These are phyloP conservation scores for Digitaria exilis DNA, from an alignment of 202 grass and related monocot species.

Conservation along the genomic window DNA sequence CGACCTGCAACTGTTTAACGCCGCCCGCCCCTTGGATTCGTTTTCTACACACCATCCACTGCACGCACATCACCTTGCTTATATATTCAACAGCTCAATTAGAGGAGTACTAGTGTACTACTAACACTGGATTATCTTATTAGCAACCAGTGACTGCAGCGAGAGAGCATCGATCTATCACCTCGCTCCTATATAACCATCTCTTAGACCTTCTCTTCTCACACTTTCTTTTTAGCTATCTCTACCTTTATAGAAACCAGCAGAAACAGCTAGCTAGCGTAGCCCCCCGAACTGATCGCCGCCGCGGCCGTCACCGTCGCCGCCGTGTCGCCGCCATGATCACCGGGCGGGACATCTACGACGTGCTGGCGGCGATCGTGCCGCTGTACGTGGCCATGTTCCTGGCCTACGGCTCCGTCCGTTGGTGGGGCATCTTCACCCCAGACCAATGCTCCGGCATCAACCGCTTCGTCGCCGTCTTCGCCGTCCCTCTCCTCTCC, in stretches of 20 bases:
- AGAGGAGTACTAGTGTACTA: neutral
- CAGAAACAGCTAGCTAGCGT: neutral
- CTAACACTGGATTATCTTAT: conserved; percentile 13
- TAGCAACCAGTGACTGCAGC: neutral
- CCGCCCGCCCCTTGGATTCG: conserved; percentile 38
- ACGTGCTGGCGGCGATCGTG: conserved; percentile 88
- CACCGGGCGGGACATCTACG: conserved; percentile 89
- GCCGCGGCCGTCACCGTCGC: neutral
- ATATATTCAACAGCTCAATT: neutral
- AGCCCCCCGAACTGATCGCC: neutral
- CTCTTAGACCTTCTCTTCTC: neutral
- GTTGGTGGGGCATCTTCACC: conserved; percentile 97
- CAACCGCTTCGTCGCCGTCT: conserved; percentile 98
- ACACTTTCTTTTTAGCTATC: conserved; percentile 22
- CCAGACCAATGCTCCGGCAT: conserved; percentile 91
- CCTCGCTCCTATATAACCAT: conserved; percentile 36
- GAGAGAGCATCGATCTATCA: conserved; percentile 1
- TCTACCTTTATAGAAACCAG: neutral
- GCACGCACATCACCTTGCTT: neutral
- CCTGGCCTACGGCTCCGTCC: conserved; percentile 82
- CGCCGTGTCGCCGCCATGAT: conserved; percentile 65
- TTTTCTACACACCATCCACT: neutral
- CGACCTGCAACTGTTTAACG: conserved; percentile 13
- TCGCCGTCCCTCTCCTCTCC: conserved; percentile 92
- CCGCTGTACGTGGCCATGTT: conserved; percentile 97